These are phyloP conservation scores for Tuctoria greenei DNA, from an alignment of 176 grass and related monocot species.

Conservation along the genomic window DNA sequence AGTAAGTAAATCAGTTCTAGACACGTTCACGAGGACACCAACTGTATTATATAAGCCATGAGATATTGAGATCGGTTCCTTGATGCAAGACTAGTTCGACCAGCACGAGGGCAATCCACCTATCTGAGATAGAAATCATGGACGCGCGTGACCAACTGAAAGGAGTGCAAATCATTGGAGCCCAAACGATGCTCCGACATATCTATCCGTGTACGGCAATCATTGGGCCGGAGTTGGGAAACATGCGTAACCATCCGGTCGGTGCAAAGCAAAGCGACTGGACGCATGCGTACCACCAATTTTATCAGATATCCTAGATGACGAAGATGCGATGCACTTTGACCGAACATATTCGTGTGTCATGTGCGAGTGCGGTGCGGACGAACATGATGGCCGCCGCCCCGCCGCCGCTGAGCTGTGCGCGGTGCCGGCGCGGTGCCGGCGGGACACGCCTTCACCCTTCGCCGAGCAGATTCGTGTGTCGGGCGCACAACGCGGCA, in stretches of 20 bases:
- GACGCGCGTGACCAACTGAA: neutral
- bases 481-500: too few relatives aligned
- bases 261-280: neutral
- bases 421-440: neutral
- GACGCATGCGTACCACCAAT: too few relatives aligned
- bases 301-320: neutral
- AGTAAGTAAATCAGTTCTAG: too few relatives aligned
- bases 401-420: neutral
- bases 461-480: neutral
- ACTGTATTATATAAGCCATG: too few relatives aligned
- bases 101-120: neutral
- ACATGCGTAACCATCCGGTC: neutral
- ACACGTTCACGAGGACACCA: too few relatives aligned
- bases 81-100: neutral
- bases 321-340: neutral
- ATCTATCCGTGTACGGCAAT: neutral
- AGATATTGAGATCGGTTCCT: too few relatives aligned
- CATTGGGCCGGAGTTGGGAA: neutral
- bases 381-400: neutral
- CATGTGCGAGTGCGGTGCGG: neutral
- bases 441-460: too few relatives aligned
- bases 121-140: neutral
- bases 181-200: neutral
- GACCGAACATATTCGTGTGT: neutral
- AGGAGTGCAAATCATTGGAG: neutral